Base-by-base conservation (phyloP, 495 filamentous ascomycete genomes). In the Xylaria palmicola region DNA sequence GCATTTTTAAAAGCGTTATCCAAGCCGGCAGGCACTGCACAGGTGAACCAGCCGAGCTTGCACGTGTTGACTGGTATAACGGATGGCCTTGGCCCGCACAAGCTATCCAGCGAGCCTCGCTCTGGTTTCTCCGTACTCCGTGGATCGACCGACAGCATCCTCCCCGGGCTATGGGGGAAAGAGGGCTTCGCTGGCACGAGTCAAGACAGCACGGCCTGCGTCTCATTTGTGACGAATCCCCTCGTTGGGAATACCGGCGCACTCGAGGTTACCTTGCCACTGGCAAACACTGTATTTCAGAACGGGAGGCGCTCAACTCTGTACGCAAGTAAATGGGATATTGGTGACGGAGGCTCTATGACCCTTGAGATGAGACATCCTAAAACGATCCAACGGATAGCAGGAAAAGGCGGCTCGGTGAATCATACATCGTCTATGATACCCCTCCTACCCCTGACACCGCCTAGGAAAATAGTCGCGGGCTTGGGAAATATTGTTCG, bases 401-500 rank as follows among this genome's bases (percentile, higher is more conserved):
- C 24, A 19, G 55, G 47, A 26, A 34, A 27, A 53, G 27, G 49
- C 51, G 13, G 20, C 37, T 10, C 27, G 32, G 56, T 59, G 22
- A 30, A 56, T 44, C 53, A 51, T 36, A 51, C 52, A n/a, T 3
- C 59, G 50, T 69, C 64, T 26, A 20, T 62, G n/a, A 67, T 87
- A 41, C 84, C 83, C n/a, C 72, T 92, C 12, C 55, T 86, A 36
- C 84, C 88, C 0, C 68, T 96, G 6, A 91, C 88, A 0, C 70
- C 77, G 26, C 80, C 88, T 37, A 81, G 88, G 40, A 80, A 71
- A 45, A 84, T 96, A 56, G 72, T 84, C 15, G 78, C 81, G 19
- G 82, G 88, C 40, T 85, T 94, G 72, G 92, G 92, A 10, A 97
- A 96, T 66, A 93, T 97, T 43, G 72, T 96, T 22, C 85, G 90